Base-by-base conservation (phyloP, 2,329 filamentous ascomycete species). In the Furcasterigmium furcatum region DNA sequence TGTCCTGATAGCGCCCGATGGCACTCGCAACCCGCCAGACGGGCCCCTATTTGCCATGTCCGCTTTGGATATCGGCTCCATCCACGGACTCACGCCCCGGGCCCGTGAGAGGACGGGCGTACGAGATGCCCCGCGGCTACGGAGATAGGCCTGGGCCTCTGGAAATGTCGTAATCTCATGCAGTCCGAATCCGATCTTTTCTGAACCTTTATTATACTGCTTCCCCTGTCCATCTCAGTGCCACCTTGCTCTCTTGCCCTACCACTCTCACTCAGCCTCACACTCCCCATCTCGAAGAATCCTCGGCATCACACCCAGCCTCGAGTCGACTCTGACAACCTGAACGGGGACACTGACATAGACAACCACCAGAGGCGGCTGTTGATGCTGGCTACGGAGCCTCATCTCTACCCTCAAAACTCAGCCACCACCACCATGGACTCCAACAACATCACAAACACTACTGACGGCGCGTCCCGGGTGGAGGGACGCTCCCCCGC, bases 401-500 rank as follows among this genome's bases (percentile, higher is more conserved):
- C 34, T 36, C 34, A 36, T 36, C 34, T 20, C n/a, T n/a, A 36
- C 34, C 34, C n/a, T 36, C 34, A 19, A 36, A 14, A 36, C n/a
- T n/a, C n/a, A n/a, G n/a, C 16, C n/a, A 36, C 3, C 34, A 36
- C 6, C 34, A 36, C n/a, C 34, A 36, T 36, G 34, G 34, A 16
- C 18, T 36, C 9, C n/a, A 36, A 36, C n/a, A 19, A 36, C n/a
- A 27, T 27, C 24, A 27, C 24, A 27, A 10, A 36, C n/a, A 19
- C n/a, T n/a, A n/a, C n/a, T 16, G n/a, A 18, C 18, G 34, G 16
- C 34, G 34, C 16, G 16, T 36, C 34, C 16, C n/a, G 34, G 5
- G 16, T 16, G 9, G 34, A 36, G 34, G 34, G 34, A 36, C 36
- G 32, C 5, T 50, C 49, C 10, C 44, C 48, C 14, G 24, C 30